Evolutionary conservation across 495 filamentous ascomycete genomes (phyloP).

Genomic region (Penicillium antarcticum): DNA sequence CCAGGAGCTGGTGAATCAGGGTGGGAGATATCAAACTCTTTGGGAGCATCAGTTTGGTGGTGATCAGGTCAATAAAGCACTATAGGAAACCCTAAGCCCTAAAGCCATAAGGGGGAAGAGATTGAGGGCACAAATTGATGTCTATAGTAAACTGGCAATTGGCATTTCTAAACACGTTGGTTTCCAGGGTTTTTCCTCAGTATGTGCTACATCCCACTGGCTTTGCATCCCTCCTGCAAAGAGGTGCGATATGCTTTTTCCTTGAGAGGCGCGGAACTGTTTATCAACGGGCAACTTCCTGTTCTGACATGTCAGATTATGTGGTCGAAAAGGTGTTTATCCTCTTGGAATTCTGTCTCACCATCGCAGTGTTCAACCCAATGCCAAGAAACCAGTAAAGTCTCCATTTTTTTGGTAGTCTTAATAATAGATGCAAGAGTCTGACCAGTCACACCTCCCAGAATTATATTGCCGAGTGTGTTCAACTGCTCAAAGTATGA

Average conservation of each 20-base stretch:
- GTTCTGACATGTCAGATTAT: background rate
- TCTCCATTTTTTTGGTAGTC: background rate
- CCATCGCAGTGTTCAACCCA: background rate
- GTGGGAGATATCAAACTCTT: slow-evolving; percentile 5
- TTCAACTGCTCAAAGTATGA: background rate
- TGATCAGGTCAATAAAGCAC: too few relatives aligned
- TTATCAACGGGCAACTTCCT: background rate
- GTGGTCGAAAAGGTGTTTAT: background rate
- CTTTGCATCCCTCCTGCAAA: too few relatives aligned
- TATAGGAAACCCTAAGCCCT: too few relatives aligned
- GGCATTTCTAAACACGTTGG: too few relatives aligned
- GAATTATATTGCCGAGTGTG: background rate
- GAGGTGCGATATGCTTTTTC: too few relatives aligned
- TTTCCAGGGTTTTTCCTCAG: too few relatives aligned
- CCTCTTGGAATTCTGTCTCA: background rate
- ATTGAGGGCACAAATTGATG: too few relatives aligned
- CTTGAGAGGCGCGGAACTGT: background rate
- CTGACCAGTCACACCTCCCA: background rate
- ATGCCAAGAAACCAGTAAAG: background rate
- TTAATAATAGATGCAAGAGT: background rate
- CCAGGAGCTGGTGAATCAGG: slow-evolving; percentile 3
- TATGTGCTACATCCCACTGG: too few relatives aligned
- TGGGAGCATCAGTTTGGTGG: slow-evolving; percentile 8
- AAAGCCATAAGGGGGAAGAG: too few relatives aligned
- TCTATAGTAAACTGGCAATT: too few relatives aligned